Evolutionary conservation across 805 yeast species (phyloP).

Genomic region (Saccharomycopsis malanga): DNA sequence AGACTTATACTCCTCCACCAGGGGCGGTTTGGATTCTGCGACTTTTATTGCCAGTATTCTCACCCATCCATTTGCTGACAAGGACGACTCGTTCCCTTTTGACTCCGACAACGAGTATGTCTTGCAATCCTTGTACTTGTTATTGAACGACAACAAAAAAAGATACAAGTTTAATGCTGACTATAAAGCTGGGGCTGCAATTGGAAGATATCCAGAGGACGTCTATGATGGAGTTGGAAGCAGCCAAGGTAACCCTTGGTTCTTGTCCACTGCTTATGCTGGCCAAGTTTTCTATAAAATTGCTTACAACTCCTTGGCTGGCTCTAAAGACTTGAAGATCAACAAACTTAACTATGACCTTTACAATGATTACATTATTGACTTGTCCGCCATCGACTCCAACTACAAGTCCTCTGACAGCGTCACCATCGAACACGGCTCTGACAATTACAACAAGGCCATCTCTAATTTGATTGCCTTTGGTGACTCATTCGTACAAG

Average conservation of each 20-base stretch:
- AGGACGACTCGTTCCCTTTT: conserved; percentile 46
- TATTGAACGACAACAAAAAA: conserved; percentile 60
- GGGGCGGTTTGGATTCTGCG: conserved; percentile 79
- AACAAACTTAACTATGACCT: conserved; percentile 9
- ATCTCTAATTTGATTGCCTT: neutral
- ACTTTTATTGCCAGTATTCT: conserved; percentile 40
- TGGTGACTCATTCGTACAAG: conserved; percentile 18
- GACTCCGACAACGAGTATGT: conserved; percentile 50
- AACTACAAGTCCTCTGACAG: conserved; percentile 1
- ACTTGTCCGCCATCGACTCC: conserved; percentile 21
- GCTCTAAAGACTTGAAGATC: neutral
- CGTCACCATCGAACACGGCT: conserved; percentile 28
- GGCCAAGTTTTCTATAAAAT: conserved; percentile 54
- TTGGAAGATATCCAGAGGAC: conserved; percentile 94
- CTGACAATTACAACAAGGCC: conserved; percentile 17
- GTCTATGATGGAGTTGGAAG: conserved; percentile 67
- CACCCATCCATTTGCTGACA: conserved; percentile 39
- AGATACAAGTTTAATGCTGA: conserved; percentile 72
- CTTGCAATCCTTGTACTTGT: conserved; percentile 53
- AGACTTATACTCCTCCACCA: conserved; percentile 22
- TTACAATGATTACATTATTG: conserved; percentile 6
- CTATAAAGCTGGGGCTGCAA: conserved; percentile 39
- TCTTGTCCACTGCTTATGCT: conserved; percentile 65
- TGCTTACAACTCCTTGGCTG: conserved; percentile 31
- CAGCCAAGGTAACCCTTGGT: conserved; percentile 91